Evolutionary conservation across 345 rosid species (phyloP), one percentile per base, ranked within the genome.

Genomic region (Gossypioides kirkii): DNA sequence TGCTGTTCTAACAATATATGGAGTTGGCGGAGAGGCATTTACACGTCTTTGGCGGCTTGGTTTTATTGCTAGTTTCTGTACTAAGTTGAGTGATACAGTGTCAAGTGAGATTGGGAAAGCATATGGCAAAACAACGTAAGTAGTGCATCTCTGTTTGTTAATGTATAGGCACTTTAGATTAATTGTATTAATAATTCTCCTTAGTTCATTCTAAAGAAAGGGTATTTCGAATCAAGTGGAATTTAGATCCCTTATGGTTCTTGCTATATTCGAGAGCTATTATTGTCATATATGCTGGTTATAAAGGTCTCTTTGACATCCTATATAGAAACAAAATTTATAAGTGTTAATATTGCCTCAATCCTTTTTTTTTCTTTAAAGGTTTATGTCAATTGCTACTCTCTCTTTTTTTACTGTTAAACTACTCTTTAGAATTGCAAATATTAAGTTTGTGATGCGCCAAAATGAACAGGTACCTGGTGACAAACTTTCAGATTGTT

Each of bases 91-190:
- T 46, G 99, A 95, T 76, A 95, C 98, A 0, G 97, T 91, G 61
- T 92, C 99, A 0, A 89, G 98, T 65, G 99, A 95, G 87, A 91
- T 95, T 38, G 99, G 99, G 42, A 95, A 95, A 82, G 99, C 98
- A 61, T 95, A 84, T 77, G 99, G 99, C 18, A 92, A 89, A 83
- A 91, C 85, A 17, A 95, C 98, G 99, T 95, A 80, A 89, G 97
- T 82, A 45, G 70, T 43, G 6, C 73, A 20, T 42, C 20, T 74
- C 60, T 75, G 1, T 23, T 69, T 49, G 61, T 41, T 55, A 55
- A 60, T 42, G 58, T 53, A 65, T 69, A 0, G 13, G 9, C 20
- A 3, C 49, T 47, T 61, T 16, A 38, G 47, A 56, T 36, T 36
- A 42, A 18, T 47, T 36, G 23, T 47, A 25, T 22, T 17, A 23